Conservation (phyloP, 495 filamentous ascomycete genomes). For the Penicillium cinerascens region DNA sequence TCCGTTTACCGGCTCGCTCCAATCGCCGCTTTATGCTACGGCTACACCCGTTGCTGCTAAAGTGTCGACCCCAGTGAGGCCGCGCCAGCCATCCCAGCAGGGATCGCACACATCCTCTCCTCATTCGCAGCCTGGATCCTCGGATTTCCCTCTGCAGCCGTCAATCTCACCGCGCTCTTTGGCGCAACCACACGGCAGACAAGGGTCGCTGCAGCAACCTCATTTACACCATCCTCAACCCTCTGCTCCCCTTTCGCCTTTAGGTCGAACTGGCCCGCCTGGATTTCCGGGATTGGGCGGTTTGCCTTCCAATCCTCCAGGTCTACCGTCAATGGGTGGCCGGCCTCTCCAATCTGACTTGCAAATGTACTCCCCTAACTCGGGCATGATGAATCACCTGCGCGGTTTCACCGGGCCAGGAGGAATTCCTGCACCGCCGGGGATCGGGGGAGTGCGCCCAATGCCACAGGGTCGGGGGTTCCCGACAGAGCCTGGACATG, state of each 20-base stretch:
- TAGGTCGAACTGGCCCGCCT: slow-evolving; percentile 52
- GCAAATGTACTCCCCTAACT: slow-evolving; percentile 53
- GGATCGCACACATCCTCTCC: slow-evolving; percentile 69
- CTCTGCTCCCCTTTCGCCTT: slow-evolving; percentile 51
- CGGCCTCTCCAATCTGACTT: slow-evolving; percentile 45
- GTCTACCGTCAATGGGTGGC: slow-evolving; percentile 50
- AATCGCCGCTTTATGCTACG: slow-evolving; percentile 74
- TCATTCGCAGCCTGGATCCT: slow-evolving; percentile 39
- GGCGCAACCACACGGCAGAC: slow-evolving; percentile 34
- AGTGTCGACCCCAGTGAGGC: slow-evolving; percentile 70
- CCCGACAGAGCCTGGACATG: slow-evolving; percentile 50
- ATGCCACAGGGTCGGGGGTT: slow-evolving; percentile 62
- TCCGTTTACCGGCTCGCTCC: slow-evolving; percentile 40
- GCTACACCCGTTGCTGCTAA: slow-evolving; percentile 83
- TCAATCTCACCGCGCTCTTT: slow-evolving; percentile 44
- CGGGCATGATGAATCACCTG: slow-evolving; percentile 40
- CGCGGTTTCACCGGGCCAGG: slow-evolving; percentile 55
- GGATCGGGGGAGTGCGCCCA: slow-evolving; percentile 56
- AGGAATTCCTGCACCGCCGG: slow-evolving; percentile 55
- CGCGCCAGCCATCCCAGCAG: slow-evolving; percentile 77
- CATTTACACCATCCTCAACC: slow-evolving; percentile 49
- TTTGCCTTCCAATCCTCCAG: slow-evolving; percentile 52
- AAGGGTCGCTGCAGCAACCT: slow-evolving; percentile 30
- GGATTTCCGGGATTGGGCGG: slow-evolving; percentile 45
- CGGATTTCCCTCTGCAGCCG: slow-evolving; percentile 33